Conservation (phyloP, 2,329 filamentous ascomycete genomes). For the Microsporum audouinii region DNA sequence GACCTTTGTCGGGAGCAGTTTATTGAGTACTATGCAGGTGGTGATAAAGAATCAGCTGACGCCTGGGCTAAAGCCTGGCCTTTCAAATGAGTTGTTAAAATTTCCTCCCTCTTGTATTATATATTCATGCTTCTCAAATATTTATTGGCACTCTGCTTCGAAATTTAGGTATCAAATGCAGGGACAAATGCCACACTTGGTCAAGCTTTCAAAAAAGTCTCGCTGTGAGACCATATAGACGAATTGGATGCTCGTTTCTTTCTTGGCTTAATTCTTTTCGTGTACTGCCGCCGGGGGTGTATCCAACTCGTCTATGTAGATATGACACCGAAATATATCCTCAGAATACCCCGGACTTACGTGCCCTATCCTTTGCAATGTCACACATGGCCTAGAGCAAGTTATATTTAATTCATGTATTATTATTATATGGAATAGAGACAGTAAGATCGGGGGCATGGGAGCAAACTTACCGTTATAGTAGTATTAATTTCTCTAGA, state of each 20-base stretch:
- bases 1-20: slow-evolving; percentile 6
- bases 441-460: not conserved
- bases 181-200: too few species aligned
- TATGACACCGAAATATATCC: too few species aligned
- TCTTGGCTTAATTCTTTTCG: too few species aligned
- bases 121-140: not conserved
- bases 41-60: slow-evolving; percentile 6
- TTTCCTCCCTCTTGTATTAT: not conserved
- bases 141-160: too few species aligned
- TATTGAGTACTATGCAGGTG: slow-evolving; percentile 4
- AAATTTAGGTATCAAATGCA: too few species aligned
- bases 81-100: not conserved
- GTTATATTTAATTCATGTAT: not conserved
- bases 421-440: not conserved
- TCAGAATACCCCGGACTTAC: not conserved
- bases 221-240: too few species aligned
- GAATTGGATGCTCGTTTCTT: too few species aligned
- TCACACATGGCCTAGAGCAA: slow-evolving; percentile 70
- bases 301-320: too few species aligned
- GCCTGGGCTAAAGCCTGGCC: slow-evolving; percentile 2
- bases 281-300: too few species aligned
- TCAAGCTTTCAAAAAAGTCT: too few species aligned
- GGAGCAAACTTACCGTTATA: slow-evolving; percentile 50
- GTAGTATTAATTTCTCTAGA: slow-evolving; percentile 58
- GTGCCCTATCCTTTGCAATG: slow-evolving; percentile 69